Conservation (phyloP, 495 filamentous ascomycete genomes). For the Aspergillus baeticus region DNA sequence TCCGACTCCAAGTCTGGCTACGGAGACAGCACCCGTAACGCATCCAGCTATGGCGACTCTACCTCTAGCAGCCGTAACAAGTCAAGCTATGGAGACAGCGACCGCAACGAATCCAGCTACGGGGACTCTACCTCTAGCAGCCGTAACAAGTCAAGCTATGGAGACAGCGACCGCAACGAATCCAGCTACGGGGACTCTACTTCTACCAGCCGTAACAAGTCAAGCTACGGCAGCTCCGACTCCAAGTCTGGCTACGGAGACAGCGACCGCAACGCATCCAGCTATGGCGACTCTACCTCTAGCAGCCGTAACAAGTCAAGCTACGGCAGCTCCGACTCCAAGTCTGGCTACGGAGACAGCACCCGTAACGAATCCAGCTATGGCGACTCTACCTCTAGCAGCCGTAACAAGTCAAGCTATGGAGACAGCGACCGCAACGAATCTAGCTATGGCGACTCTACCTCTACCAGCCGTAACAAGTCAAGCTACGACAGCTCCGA, state of each 20-base stretch:
- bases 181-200: too few species aligned
- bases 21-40: not conserved
- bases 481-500: not conserved
- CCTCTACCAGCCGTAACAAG: not conserved
- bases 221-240: not conserved
- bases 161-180: not conserved
- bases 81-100: not conserved
- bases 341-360: too few species aligned
- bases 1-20: not conserved
- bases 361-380: not conserved
- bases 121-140: not conserved
- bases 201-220: not conserved
- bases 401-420: too few species aligned
- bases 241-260: not conserved
- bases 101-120: not conserved
- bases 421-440: not conserved
- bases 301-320: not conserved
- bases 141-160: too few species aligned
- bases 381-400: not conserved
- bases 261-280: not conserved
- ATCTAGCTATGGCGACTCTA: too few species aligned
- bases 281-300: not conserved
- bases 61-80: not conserved
- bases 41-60: not conserved
- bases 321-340: not conserved